A percentile compares a stretch with the other conserved stretches of the same genome.
Evolutionary conservation across 306 rosid species (phyloP).

Genomic region (Casuarina cunninghamiana): DNA sequence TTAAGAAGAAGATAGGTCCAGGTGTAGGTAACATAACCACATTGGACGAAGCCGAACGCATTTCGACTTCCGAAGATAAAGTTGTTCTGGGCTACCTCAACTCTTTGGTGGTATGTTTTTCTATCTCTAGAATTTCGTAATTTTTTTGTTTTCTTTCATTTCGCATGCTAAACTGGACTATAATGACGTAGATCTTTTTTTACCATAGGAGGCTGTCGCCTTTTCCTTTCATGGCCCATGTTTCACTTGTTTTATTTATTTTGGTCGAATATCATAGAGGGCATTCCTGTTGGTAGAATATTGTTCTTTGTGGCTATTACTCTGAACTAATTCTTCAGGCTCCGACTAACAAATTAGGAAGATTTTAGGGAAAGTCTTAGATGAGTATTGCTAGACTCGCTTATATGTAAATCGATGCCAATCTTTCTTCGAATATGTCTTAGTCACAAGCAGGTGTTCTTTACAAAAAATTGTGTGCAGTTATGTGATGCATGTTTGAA

Average conservation of each 20-base stretch:
- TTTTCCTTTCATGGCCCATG: neutral
- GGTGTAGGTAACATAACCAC: constrained; percentile 77
- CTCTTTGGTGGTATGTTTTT: constrained; percentile 80
- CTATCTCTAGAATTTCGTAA: neutral
- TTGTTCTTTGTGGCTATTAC: neutral
- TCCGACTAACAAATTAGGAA: neutral
- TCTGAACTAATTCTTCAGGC: neutral
- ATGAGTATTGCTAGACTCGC: neutral
- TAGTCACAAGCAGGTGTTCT: neutral
- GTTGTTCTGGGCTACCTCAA: constrained; percentile 82
- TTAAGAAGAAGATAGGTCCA: constrained; percentile 95
- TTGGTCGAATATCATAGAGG: neutral
- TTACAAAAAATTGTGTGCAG: neutral
- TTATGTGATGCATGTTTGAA: neutral
- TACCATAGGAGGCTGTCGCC: neutral
- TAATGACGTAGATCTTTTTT: neutral
- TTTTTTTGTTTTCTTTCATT: neutral
- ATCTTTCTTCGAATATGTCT: neutral
- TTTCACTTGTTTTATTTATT: neutral
- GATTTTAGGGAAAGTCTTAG: no score
- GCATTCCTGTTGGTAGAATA: neutral
- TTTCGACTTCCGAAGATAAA: constrained; percentile 68
- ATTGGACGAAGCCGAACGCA: constrained; percentile 69
- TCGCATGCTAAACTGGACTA: neutral
- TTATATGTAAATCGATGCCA: neutral